These are phyloP conservation scores for Ogataea degrootiae DNA, from an alignment of 805 yeast species.

Conservation along the genomic window DNA sequence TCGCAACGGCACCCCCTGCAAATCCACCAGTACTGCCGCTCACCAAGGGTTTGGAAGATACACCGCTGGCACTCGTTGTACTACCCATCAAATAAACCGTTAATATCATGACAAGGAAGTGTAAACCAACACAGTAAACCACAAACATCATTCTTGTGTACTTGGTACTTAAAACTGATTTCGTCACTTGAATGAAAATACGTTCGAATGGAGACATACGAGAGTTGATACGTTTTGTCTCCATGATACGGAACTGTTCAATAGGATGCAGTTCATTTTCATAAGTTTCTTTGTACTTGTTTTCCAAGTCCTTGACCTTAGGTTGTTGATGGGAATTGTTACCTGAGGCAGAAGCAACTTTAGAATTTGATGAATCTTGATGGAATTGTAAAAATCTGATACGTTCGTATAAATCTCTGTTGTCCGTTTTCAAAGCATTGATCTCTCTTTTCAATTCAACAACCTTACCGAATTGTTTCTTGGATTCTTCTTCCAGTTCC, in stretches of 20 bases:
- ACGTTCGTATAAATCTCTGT: slow-evolving; percentile 74
- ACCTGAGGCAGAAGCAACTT: no score
- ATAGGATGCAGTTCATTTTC: slow-evolving; percentile 80
- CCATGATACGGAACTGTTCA: slow-evolving; percentile 73
- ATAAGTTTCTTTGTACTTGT: slow-evolving; percentile 56
- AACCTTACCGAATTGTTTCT: slow-evolving; percentile 49
- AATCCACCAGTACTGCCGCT: slow-evolving; percentile 26
- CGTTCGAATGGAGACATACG: slow-evolving; percentile 75
- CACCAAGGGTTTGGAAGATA: slow-evolving; percentile 9
- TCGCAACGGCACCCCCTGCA: slow-evolving; percentile 22
- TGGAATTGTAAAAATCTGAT: slow-evolving; percentile 61
- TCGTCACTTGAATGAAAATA: slow-evolving; percentile 65
- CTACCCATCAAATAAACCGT: slow-evolving; percentile 46
- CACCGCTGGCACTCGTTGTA: slow-evolving; percentile 4
- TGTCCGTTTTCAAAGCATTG: slow-evolving; percentile 62
- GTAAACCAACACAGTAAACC: slow-evolving; percentile 69
- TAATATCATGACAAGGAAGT: slow-evolving; percentile 63
- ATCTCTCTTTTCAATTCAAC: slow-evolving; percentile 63
- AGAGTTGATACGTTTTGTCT: slow-evolving; percentile 68
- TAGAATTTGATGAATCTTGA: slow-evolving; percentile 19
- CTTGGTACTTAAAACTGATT: slow-evolving; percentile 70
- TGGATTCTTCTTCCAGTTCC: slow-evolving; percentile 79
- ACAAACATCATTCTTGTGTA: slow-evolving; percentile 69
- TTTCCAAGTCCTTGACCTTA: slow-evolving; percentile 40
- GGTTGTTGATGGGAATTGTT: slow-evolving; percentile 2